Base-by-base conservation (phyloP, 768 basidiomycete genomes). In the Gloeopeniophorella convolvens region DNA sequence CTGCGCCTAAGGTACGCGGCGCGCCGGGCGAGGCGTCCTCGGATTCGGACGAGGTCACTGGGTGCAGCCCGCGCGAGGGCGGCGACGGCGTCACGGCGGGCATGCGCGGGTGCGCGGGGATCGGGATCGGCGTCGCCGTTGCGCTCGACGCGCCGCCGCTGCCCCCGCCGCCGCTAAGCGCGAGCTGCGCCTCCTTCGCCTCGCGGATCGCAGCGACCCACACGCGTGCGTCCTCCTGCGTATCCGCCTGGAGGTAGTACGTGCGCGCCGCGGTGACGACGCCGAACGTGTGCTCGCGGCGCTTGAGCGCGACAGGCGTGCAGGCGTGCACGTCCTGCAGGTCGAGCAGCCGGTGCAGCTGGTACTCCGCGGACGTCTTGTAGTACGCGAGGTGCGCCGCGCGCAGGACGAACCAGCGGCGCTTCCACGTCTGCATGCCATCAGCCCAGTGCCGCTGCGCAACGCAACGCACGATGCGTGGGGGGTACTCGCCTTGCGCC, bases 351-450 rank as follows among this genome's bases (percentile, higher is more conserved):
- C 87, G 83, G 23, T 92, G 82, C 3, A 97, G 79, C 66, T 94
- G 77, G 70, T 98, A 98, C 68, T 99, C 95, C 49, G 89, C 87
- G 27, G 87, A 83, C 41, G 80, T 91, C 73, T 98, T 97, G 80
- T 98, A 98, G 68, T 95, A 97, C 3, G 92, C 92, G 42, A 99
- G 71, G 66, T 96, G 91, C 2, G 86, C 87, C 0, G 90, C 80
- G 15, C 95, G 80, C 51, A 99, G 71, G 2, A 99, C 96, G 60
- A 98, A 98, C 95, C 95, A 98, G 18, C 94, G 80, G 69, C 93
- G 94, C 77, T 98, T 97, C 96, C 96, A 99, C 1, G 88, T 92
- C 93, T 95, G 62, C n/a, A n/a, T n/a, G n/a, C n/a, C n/a, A n/a
- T n/a, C n/a, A n/a, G n/a, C n/a, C n/a, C n/a, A n/a, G n/a, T n/a